Conservation (phyloP, 1,139 yeast genomes). For the Saccharomyces hybrid region DNA sequence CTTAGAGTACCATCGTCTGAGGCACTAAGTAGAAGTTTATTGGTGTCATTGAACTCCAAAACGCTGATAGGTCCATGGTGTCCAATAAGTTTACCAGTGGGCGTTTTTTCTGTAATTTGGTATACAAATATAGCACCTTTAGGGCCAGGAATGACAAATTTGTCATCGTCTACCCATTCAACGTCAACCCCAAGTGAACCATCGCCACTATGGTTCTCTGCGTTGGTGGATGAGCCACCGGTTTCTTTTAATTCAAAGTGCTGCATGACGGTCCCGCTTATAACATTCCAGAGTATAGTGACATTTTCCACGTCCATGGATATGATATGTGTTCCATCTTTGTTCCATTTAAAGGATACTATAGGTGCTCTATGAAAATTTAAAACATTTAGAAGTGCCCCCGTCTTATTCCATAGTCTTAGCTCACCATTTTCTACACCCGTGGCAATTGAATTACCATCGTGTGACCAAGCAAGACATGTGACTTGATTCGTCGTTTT, state of each 20-base stretch:
- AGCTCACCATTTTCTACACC: constrained; percentile 58
- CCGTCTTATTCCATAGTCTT: constrained; percentile 62
- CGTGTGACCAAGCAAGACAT: constrained; percentile 55
- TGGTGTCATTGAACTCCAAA: constrained; percentile 44
- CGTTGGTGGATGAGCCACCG: neutral
- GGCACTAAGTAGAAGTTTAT: constrained; percentile 58
- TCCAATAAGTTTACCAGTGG: constrained; percentile 60
- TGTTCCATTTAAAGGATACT: constrained; percentile 44
- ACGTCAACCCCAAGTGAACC: constrained; percentile 43
- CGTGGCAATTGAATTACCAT: constrained; percentile 50
- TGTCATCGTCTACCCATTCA: constrained; percentile 66
- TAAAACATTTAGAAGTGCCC: constrained; percentile 54
- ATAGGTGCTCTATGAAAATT: constrained; percentile 49
- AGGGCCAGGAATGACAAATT: constrained; percentile 61
- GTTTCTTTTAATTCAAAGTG: constrained; percentile 33
- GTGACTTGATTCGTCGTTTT: constrained; percentile 31
- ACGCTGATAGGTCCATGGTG: constrained; percentile 58
- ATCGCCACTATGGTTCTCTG: neutral
- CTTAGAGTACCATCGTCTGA: constrained; percentile 70
- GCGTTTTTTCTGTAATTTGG: constrained; percentile 43
- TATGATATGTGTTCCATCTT: constrained; percentile 34
- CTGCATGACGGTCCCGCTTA: constrained; percentile 42
- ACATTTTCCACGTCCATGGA: constrained; percentile 34
- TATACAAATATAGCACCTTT: constrained; percentile 53
- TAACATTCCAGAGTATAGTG: constrained; percentile 48